Evolutionary conservation across 2,329 filamentous ascomycete species (phyloP).

Genomic region (Blastomyces silverae): DNA sequence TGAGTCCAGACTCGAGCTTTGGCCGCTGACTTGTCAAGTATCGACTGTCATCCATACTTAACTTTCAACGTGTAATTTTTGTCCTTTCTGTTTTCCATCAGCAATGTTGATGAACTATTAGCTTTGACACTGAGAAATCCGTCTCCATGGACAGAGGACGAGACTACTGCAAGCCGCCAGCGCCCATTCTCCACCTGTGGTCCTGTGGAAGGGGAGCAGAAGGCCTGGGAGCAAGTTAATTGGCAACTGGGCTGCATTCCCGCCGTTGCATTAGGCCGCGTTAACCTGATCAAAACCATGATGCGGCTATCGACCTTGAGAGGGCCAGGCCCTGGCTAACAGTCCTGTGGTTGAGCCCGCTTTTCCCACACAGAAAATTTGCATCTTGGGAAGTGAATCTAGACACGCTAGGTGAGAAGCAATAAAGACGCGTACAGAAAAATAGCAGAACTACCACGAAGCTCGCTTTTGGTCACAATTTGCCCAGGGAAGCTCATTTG

Average conservation of each 20-base stretch:
- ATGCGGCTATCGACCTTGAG: too few relatives aligned
- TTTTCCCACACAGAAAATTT: not conserved
- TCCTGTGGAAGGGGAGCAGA: not conserved
- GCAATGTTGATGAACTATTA: not conserved
- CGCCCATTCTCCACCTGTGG: slow-evolving; percentile 4
- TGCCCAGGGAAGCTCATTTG: too few relatives aligned
- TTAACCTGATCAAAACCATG: not conserved
- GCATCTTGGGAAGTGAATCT: not conserved
- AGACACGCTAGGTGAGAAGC: not conserved
- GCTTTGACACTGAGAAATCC: slow-evolving; percentile 1
- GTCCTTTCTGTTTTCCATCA: not conserved
- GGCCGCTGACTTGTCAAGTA: not conserved
- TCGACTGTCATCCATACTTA: not conserved
- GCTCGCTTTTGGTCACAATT: too few relatives aligned
- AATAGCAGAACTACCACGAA: too few relatives aligned
- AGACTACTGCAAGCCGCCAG: slow-evolving; percentile 11
- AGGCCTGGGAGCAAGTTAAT: slow-evolving; percentile 7
- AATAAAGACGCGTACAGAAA: too few relatives aligned
- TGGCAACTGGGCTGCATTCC: slow-evolving; percentile 13
- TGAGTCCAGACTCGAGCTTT: not conserved
- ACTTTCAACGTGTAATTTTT: not conserved
- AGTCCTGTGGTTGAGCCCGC: not conserved
- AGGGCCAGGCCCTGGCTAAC: not conserved
- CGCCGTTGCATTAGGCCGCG: slow-evolving; percentile 10
- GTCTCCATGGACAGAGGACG: slow-evolving; percentile 11